These are phyloP conservation scores for Xerocomus spinulosus DNA, from an alignment of 768 basidiomycete species.

Conservation along the genomic window DNA sequence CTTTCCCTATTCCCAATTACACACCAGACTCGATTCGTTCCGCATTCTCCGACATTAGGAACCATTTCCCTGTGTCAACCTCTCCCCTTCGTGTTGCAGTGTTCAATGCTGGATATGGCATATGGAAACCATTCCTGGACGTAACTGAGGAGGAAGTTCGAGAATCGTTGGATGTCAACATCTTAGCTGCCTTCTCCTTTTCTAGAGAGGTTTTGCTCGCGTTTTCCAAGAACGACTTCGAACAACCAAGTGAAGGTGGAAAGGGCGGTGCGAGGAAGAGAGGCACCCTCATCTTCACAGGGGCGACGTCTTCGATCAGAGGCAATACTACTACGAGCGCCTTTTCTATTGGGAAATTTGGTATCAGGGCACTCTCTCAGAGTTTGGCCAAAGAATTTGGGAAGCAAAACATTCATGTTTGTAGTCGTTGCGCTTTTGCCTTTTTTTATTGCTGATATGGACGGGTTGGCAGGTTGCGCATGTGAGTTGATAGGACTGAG, in stretches of 20 bases:
- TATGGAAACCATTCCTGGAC: slow-evolving; percentile 67
- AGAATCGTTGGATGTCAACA: slow-evolving; percentile 45
- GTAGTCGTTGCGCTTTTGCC: slow-evolving; percentile 5
- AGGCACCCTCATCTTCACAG: slow-evolving; percentile 68
- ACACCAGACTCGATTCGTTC: slow-evolving; percentile 47
- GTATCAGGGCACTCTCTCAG: slow-evolving; percentile 58
- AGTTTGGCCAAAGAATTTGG: slow-evolving; percentile 73
- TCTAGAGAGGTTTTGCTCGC: slow-evolving; percentile 54
- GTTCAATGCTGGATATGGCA: slow-evolving; percentile 55
- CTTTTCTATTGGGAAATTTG: slow-evolving; percentile 63
- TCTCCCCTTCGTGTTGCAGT: slow-evolving; percentile 57
- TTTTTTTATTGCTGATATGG: not conserved
- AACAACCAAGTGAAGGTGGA: slow-evolving; percentile 39
- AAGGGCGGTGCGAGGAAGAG: slow-evolving; percentile 44
- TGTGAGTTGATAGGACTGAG: slow-evolving; percentile 37
- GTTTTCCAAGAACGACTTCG: slow-evolving; percentile 50
- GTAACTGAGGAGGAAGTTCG: slow-evolving; percentile 56
- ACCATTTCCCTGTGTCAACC: slow-evolving; percentile 41
- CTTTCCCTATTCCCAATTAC: slow-evolving; percentile 53
- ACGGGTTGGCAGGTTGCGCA: slow-evolving; percentile 49
- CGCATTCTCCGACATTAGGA: slow-evolving; percentile 45
- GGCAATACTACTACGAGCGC: slow-evolving; percentile 59
- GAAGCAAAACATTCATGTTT: slow-evolving; percentile 67
- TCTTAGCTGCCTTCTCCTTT: slow-evolving; percentile 60
- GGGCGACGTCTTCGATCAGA: slow-evolving; percentile 62